Conservation (phyloP, 306 rosid species). For the Cajanus cajan region DNA sequence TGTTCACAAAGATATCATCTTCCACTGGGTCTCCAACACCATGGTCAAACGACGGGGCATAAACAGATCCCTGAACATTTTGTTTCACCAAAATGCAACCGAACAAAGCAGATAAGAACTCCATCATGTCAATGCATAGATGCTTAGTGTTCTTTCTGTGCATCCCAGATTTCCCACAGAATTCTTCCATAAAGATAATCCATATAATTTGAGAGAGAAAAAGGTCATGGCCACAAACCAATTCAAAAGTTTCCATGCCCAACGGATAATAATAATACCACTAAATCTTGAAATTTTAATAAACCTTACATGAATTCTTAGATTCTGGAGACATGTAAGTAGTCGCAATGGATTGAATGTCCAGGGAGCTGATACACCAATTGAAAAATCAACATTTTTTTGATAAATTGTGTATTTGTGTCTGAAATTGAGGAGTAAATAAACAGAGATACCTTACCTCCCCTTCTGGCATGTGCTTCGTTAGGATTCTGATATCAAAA, state of each 20-base stretch:
- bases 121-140: constrained; percentile 18
- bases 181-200: constrained; percentile 18
- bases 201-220: constrained; percentile 22
- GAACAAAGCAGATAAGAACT: constrained; percentile 25
- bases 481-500: constrained; percentile 70
- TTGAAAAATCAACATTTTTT: constrained; percentile 38
- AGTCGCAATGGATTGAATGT: constrained; percentile 80
- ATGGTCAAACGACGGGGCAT: constrained; percentile 91
- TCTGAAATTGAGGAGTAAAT: constrained; percentile 28
- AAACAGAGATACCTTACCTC: constrained; percentile 70
- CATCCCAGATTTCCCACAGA: constrained; percentile 17
- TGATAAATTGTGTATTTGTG: constrained; percentile 31
- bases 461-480: constrained; percentile 97
- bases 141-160: background rate
- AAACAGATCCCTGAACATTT: constrained; percentile 82
- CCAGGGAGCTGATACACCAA: constrained; percentile 90
- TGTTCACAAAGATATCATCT: constrained; percentile 76
- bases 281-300: constrained; percentile 14
- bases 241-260: constrained; percentile 11
- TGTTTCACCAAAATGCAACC: constrained; percentile 40
- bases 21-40: constrained; percentile 92
- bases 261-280: background rate
- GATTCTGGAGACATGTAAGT: constrained; percentile 63
- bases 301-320: constrained; percentile 62
- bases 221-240: background rate